These are phyloP conservation scores for Citrus unshiu DNA, from an alignment of 345 rosid species.

Conservation along the genomic window DNA sequence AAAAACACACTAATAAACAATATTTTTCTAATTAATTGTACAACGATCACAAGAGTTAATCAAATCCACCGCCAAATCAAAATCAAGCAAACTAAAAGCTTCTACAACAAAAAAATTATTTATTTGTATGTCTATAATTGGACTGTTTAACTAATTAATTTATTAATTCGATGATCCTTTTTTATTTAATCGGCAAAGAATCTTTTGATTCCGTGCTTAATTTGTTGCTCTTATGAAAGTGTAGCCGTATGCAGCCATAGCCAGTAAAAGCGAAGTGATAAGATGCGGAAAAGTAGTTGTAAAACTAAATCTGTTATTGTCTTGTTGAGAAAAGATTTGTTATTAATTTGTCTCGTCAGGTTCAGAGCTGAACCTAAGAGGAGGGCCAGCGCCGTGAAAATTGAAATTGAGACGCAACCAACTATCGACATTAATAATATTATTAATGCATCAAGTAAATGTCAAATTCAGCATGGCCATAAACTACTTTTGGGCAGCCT, in stretches of 20 bases:
- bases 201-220: background rate
- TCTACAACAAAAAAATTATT: too few relatives aligned
- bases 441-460: background rate
- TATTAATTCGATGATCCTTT: background rate
- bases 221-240: background rate
- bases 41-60: too few relatives aligned
- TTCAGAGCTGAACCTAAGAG: background rate
- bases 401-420: background rate
- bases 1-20: too few relatives aligned
- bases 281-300: background rate
- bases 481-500: conserved; percentile 1
- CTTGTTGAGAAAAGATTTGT: background rate
- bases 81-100: too few relatives aligned
- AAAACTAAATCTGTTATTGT: background rate
- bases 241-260: background rate
- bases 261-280: background rate
- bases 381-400: background rate
- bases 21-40: too few relatives aligned
- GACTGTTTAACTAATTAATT: too few relatives aligned
- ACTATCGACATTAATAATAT: background rate
- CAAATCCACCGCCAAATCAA: too few relatives aligned
- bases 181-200: background rate
- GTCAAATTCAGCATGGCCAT: conserved; percentile 10
- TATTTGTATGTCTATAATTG: background rate
- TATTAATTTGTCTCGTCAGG: background rate